These are phyloP conservation scores for Phytophthora pini DNA, from an alignment of 352 stramenopile species.

Conservation along the genomic window DNA sequence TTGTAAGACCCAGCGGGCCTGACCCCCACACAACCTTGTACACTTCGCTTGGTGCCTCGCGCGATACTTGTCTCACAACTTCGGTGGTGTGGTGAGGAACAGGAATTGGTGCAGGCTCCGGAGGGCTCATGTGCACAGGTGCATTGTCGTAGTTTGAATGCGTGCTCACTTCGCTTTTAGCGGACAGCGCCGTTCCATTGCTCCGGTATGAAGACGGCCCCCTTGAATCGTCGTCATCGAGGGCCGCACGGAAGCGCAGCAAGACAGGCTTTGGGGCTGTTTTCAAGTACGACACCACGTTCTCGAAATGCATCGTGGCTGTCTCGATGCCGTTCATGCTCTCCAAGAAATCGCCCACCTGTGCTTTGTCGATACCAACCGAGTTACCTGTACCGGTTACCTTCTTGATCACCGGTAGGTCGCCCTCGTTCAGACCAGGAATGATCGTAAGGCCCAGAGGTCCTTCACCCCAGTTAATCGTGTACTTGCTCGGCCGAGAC, in stretches of 20 bases:
- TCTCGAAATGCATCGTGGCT: slow-evolving; percentile 77
- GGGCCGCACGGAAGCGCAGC: slow-evolving; percentile 65
- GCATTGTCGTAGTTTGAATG: slow-evolving; percentile 42
- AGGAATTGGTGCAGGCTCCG: slow-evolving; percentile 21
- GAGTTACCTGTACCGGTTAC: slow-evolving; percentile 86
- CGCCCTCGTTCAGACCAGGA: slow-evolving; percentile 74
- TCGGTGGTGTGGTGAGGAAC: slow-evolving; percentile 26
- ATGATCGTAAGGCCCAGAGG: slow-evolving; percentile 88
- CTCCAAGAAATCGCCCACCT: slow-evolving; percentile 83
- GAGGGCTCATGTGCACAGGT: slow-evolving; percentile 25
- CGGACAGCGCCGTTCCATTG: slow-evolving; percentile 41
- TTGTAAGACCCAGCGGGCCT: slow-evolving; percentile 79
- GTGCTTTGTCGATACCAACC: slow-evolving; percentile 79
- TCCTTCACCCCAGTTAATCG: slow-evolving; percentile 82
- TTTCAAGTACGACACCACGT: slow-evolving; percentile 85
- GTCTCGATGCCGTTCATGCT: slow-evolving; percentile 83
- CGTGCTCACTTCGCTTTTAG: slow-evolving; percentile 25
- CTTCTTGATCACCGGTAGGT: slow-evolving; percentile 89
- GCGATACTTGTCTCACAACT: slow-evolving; percentile 45
- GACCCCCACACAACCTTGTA: slow-evolving; percentile 87
- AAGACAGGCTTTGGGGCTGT: slow-evolving; percentile 80
- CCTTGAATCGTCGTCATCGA: slow-evolving; percentile 41
- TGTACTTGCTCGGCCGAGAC: slow-evolving; percentile 70
- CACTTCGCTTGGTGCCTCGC: slow-evolving; percentile 46
- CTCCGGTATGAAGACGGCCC: slow-evolving; percentile 38